Evolutionary conservation across 2,329 filamentous ascomycete species (phyloP).

Genomic region (Rugonectria rugulosa): DNA sequence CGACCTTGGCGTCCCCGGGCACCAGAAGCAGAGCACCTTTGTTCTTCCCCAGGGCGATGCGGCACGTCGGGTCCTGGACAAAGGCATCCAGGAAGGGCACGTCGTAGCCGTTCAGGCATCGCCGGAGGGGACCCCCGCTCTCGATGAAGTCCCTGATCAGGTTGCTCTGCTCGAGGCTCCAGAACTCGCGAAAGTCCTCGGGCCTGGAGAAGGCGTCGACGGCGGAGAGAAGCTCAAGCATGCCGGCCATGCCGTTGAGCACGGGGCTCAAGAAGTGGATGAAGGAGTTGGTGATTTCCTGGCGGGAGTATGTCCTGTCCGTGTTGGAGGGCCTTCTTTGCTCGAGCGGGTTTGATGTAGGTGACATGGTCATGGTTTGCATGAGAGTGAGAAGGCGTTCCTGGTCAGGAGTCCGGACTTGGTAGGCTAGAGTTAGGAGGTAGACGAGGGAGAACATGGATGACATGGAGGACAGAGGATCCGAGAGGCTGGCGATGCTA

Average conservation of each 20-base stretch:
- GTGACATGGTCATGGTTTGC: conserved; percentile 44
- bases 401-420: conserved; percentile 39
- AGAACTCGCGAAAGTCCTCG: conserved; percentile 46
- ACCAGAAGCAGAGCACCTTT: conserved; percentile 38
- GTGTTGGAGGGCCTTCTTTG: conserved; percentile 1
- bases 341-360: conserved; percentile 24
- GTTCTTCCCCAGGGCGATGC: conserved; percentile 38
- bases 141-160: conserved; percentile 44
- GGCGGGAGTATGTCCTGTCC: conserved; percentile 30
- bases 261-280: conserved; percentile 42
- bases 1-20: conserved; percentile 37
- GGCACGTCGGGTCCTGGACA: conserved; percentile 36
- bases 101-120: conserved; percentile 36
- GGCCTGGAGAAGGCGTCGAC: conserved; percentile 43
- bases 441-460: conserved; percentile 44
- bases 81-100: conserved; percentile 37
- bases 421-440: conserved; percentile 45
- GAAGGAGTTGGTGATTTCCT: conserved; percentile 43
- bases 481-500: conserved; percentile 41
- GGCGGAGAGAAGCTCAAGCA: conserved; percentile 42
- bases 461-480: conserved; percentile 41
- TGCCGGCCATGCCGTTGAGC: conserved; percentile 46
- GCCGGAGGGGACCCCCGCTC: conserved; percentile 34
- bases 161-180: conserved; percentile 44
- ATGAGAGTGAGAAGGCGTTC: conserved; percentile 45